Evolutionary conservation across 805 yeast genomes (phyloP).

Genomic region (Brettanomyces anomalus): DNA sequence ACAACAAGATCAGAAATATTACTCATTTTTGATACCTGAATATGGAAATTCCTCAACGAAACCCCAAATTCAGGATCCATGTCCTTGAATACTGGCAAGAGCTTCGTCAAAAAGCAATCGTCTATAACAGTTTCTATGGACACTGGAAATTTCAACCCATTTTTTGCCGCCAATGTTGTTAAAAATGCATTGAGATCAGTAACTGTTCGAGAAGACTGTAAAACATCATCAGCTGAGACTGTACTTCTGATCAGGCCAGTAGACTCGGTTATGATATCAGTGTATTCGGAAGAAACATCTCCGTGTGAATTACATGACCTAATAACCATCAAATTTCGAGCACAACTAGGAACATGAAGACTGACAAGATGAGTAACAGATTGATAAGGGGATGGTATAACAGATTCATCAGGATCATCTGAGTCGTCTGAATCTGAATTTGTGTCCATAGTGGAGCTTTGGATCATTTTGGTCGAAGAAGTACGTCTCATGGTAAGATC

Average conservation of each 20-base stretch:
- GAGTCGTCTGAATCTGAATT: not conserved
- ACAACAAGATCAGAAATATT: constrained; percentile 66
- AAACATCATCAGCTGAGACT: constrained; percentile 43
- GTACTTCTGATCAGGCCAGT: constrained; percentile 47
- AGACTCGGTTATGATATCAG: constrained; percentile 26
- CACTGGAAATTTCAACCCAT: constrained; percentile 10
- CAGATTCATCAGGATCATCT: not conserved
- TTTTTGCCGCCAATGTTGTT: constrained; percentile 18
- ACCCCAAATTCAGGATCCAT: constrained; percentile 67
- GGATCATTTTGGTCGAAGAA: not conserved
- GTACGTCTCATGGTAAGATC: not conserved
- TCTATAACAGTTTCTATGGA: constrained; percentile 24
- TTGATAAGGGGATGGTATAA: not conserved
- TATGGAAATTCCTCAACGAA: constrained; percentile 73
- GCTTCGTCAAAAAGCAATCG: constrained; percentile 35
- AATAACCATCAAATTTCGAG: constrained; percentile 18
- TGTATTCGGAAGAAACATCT: constrained; percentile 20
- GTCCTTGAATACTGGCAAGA: constrained; percentile 45
- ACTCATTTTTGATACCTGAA: constrained; percentile 77
- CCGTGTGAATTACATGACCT: constrained; percentile 23
- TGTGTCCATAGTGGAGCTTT: not conserved
- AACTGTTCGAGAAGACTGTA: constrained; percentile 32
- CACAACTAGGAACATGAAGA: constrained; percentile 2
- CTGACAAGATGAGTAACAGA: not conserved
- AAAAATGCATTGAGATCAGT: constrained; percentile 21